These are phyloP conservation scores for Clonostachys chloroleuca DNA, from an alignment of 2,329 filamentous ascomycete species.

Conservation along the genomic window DNA sequence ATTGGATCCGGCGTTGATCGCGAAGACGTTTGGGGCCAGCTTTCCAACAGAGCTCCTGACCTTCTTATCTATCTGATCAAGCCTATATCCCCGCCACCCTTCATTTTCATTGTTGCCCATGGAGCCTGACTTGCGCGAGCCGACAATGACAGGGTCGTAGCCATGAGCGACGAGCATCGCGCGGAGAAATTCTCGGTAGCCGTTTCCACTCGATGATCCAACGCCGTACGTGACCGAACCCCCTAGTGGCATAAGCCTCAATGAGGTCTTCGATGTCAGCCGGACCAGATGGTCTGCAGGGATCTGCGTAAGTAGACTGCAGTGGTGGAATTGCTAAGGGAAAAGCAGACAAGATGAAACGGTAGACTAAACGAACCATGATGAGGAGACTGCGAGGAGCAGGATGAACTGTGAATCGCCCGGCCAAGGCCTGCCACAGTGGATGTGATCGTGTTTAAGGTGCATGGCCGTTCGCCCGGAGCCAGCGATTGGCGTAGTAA, in stretches of 20 bases:
- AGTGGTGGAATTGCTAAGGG: too few species aligned
- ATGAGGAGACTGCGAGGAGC: too few species aligned
- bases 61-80: constrained; percentile 23
- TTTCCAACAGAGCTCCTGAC: constrained; percentile 15
- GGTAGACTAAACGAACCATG: too few species aligned
- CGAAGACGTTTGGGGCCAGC: constrained; percentile 26
- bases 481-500: too few species aligned
- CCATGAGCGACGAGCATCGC: constrained; percentile 20
- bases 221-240: constrained; percentile 29
- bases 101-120: constrained; percentile 29
- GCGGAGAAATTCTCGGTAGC: constrained; percentile 26
- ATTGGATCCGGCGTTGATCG: constrained; percentile 32
- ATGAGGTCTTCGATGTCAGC: background rate
- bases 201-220: constrained; percentile 22
- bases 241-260: constrained; percentile 27
- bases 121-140: constrained; percentile 22
- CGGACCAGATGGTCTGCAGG: background rate
- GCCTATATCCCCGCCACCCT: constrained; percentile 25
- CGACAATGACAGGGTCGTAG: constrained; percentile 28
- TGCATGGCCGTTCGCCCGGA: too few species aligned
- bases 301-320: background rate
- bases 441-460: too few species aligned
- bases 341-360: too few species aligned
- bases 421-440: too few species aligned
- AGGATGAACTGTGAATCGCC: too few species aligned